Percentiles rank a stretch among this genome's conserved stretches.
phyloP scores from a whole-genome alignment of 129 eudicot species.

The Centaurea solstitialis region DNA sequence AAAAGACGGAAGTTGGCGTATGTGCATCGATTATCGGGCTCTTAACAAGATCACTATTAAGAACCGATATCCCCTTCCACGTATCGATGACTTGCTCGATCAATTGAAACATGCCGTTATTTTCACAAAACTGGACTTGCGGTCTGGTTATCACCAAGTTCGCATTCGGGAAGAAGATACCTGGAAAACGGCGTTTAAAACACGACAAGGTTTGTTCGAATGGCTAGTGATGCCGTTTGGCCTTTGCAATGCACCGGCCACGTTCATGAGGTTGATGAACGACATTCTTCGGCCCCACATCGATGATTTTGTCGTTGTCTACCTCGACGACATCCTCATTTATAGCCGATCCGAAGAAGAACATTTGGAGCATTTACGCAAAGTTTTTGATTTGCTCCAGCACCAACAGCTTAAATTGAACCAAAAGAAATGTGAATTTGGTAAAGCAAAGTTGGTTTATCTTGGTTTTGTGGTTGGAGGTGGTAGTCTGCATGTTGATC shows the following conservation, averaged over 20 bases:
- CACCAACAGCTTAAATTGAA: background rate
- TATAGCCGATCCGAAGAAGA: constrained; percentile 3
- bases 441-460: background rate
- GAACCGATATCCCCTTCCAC: constrained; percentile 14
- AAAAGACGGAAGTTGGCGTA: constrained; percentile 23
- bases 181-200: constrained; percentile 30
- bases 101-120: constrained; percentile 10
- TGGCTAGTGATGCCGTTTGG: constrained; percentile 32
- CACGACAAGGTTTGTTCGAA: constrained; percentile 19
- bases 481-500: constrained; percentile 16
- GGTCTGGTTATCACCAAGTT: constrained; percentile 29
- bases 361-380: constrained; percentile 17
- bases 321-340: constrained; percentile 23
- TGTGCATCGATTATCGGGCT: constrained; percentile 18
- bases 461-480: constrained; percentile 16
- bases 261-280: constrained; percentile 29
- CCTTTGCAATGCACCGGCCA: constrained; percentile 11
- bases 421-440: constrained; percentile 29
- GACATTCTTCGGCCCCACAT: constrained; percentile 17
- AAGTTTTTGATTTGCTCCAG: background rate
- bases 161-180: constrained; percentile 26
- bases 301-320: constrained; percentile 31
- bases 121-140: constrained; percentile 24
- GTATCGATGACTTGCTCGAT: constrained; percentile 16
- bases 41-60: constrained; percentile 25